Evolutionary conservation across 495 filamentous ascomycete species (phyloP).

Genomic region (Hypoxylon crocopeplum): DNA sequence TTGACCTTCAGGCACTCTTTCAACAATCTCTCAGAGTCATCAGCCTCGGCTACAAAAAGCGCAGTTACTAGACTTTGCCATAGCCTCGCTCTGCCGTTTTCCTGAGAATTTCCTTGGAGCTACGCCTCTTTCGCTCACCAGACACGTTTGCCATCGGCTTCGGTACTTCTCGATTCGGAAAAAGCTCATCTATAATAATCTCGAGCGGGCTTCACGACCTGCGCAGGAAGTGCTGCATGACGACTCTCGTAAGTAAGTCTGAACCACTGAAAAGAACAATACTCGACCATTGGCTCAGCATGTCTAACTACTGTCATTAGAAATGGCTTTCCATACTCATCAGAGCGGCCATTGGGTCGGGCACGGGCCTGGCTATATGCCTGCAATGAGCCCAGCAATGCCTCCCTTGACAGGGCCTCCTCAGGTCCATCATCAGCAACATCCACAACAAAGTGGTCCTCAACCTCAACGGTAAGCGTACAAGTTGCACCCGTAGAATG

Average conservation of each 20-base stretch:
- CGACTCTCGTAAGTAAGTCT: conserved; percentile 19
- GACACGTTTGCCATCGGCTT: too few relatives aligned
- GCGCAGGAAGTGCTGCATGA: conserved; percentile 19
- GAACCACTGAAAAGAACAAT: not conserved
- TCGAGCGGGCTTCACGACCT: not conserved
- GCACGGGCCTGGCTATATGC: conserved; percentile 36
- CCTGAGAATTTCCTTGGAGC: not conserved
- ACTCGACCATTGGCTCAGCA: not conserved
- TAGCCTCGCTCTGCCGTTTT: too few relatives aligned
- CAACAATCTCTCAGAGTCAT: too few relatives aligned
- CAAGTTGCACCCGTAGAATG: not conserved
- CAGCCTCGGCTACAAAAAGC: too few relatives aligned
- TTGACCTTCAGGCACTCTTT: too few relatives aligned
- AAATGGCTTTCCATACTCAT: conserved; percentile 42
- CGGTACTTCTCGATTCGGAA: not conserved
- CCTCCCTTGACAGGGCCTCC: conserved; percentile 32
- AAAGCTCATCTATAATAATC: not conserved
- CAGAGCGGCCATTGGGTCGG: conserved; percentile 36
- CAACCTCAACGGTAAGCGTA: conserved; percentile 21
- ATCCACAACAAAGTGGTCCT: conserved; percentile 33
- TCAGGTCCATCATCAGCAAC: conserved; percentile 34
- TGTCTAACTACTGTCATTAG: conserved; percentile 30
- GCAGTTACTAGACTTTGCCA: too few relatives aligned
- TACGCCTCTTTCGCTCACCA: too few relatives aligned
- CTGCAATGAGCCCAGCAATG: conserved; percentile 41